Base-by-base conservation (phyloP, 108 stramenopile genomes). In the Mayamaea pseudoterrestris region DNA sequence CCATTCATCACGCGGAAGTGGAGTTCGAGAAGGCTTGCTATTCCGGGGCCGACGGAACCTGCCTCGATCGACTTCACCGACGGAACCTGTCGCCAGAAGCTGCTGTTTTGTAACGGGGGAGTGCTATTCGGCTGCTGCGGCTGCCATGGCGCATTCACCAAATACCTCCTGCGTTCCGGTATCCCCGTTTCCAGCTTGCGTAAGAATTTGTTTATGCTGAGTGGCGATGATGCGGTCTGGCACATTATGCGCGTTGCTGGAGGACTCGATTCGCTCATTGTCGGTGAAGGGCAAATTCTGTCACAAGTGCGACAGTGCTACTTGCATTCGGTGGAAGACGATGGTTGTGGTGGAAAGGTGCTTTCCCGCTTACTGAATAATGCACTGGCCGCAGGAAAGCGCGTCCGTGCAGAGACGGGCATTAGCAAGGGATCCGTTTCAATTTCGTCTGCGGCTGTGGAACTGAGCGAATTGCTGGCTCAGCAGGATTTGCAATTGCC, bases 201-300 rank as follows among this genome's bases (percentile, higher is more conserved):
- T 6, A 72, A 69, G 47, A 93, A 85, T 48, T 62, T 98, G 17
- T 98, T 98, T 66, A 91, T 96, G 86, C 65, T 98, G 22, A 68
- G 70, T 22, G 90, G 83, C 3, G 93, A 96, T 35, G 98, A 98
- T 50, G 94, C 94, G 39, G 92, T 95, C 0, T 96, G 93, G 93
- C 98, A 98, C 66, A 61, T 96, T 55, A 84, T 98, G 76, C 67
- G 93, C 25, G 98, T 98, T 7, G 73, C 94, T 16, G 98, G 92
- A 14, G 98, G 98, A 23, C 63, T 98, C 43, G 98, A 98, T 62
- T 94, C 93, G 1, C 67, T 98, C 40, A 88, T 98, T n/a, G 96
- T 98, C 2, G 98, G 98, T 13, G 98, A 98, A 67, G 96, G 96
- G 32, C 98, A 98, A 68, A 98, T 98, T 63, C 60, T 98, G 11